A percentile compares a stretch with the other conserved stretches of the same genome.
Evolutionary conservation across 1,284 basidiomycete species (phyloP).

Genomic region (Cryptococcus jaspeensis): DNA sequence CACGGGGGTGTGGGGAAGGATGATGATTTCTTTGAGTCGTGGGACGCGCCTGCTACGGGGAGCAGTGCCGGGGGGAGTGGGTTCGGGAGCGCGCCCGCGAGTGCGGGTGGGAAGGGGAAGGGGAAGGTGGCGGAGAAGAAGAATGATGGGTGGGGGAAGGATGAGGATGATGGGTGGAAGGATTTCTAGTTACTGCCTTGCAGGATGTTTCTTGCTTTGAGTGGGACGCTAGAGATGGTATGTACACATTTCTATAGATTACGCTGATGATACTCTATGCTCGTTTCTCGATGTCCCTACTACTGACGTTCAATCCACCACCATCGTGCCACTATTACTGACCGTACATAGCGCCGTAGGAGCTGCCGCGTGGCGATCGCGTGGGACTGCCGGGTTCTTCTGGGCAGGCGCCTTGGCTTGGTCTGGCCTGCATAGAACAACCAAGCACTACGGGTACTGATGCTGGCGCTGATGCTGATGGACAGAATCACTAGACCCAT

Average conservation of each 20-base stretch:
- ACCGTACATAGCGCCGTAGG: too few species aligned
- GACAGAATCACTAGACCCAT: too few species aligned
- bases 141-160: constrained; percentile 29
- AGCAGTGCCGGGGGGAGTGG: not conserved
- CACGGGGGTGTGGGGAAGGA: constrained; percentile 23
- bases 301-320: too few species aligned
- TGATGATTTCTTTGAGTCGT: constrained; percentile 43
- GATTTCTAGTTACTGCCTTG: constrained; percentile 40
- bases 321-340: too few species aligned
- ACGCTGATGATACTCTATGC: not conserved
- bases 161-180: constrained; percentile 48
- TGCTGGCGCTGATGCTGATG: too few species aligned
- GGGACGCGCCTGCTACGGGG: constrained; percentile 22
- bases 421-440: too few species aligned
- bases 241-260: not conserved
- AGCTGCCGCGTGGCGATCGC: too few species aligned
- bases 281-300: too few species aligned
- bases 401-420: too few species aligned
- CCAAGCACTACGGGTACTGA: too few species aligned
- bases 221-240: not conserved
- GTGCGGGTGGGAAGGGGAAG: not conserved
- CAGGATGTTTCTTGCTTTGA: not conserved
- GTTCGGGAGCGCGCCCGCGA: constrained; percentile 2
- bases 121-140: constrained; percentile 16
- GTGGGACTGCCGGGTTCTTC: too few species aligned